Conservation (phyloP, 1,139 yeast genomes). For the Meyerozyma carpophila region DNA sequence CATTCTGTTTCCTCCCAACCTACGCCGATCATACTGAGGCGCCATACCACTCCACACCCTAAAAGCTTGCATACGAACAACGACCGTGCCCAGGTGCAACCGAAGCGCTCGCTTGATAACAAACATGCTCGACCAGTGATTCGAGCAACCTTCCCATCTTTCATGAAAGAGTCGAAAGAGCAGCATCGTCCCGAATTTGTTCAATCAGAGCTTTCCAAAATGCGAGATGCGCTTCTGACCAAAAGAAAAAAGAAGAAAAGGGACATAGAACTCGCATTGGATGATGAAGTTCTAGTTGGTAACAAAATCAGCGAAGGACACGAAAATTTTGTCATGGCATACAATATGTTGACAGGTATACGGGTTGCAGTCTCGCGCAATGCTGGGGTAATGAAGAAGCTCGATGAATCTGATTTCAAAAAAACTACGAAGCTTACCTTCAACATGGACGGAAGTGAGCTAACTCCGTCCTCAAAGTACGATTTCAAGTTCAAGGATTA, state of each 20-base stretch:
- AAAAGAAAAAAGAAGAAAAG: conserved; percentile 38
- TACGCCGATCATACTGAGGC: not conserved
- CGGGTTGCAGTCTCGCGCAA: conserved; percentile 91
- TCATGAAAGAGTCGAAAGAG: not conserved
- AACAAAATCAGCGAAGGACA: conserved; percentile 89
- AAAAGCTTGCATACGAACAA: not conserved
- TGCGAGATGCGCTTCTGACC: conserved; percentile 38
- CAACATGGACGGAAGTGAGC: conserved; percentile 81
- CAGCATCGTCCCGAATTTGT: conserved; percentile 19
- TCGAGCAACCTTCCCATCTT: conserved; percentile 7
- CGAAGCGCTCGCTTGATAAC: not conserved
- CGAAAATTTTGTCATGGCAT: conserved; percentile 88
- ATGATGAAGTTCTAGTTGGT: conserved; percentile 71
- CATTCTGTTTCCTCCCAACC: not conserved
- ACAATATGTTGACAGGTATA: conserved; percentile 95
- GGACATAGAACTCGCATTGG: conserved; percentile 26
- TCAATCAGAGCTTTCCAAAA: conserved; percentile 34
- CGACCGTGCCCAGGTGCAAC: not conserved
- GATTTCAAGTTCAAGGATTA: conserved; percentile 97
- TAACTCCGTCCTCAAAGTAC: conserved; percentile 89
- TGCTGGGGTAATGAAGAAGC: conserved; percentile 75
- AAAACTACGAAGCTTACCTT: conserved; percentile 76
- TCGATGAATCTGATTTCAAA: conserved; percentile 65
- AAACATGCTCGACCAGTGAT: conserved; percentile 2
- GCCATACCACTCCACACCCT: conserved; percentile 1